A percentile compares a stretch with the other conserved stretches of the same genome.
These are phyloP conservation scores for Dothidotthia symphoricarpi DNA, from an alignment of 2,329 filamentous ascomycete genomes.

Conservation along the genomic window DNA sequence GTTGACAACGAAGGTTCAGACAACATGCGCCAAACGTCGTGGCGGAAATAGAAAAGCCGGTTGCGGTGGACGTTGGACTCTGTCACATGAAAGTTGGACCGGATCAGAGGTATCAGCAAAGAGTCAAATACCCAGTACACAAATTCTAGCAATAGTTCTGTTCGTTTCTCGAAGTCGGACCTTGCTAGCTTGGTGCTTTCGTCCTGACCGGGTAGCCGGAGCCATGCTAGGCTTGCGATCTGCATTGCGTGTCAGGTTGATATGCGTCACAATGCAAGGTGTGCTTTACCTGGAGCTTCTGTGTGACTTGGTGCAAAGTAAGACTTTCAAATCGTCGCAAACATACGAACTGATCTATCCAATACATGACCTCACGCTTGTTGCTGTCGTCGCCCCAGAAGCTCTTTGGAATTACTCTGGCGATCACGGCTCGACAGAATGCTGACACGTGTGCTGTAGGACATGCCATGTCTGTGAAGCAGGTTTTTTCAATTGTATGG, in stretches of 20 bases:
- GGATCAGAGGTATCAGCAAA: conserved; percentile 79
- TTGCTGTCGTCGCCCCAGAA: conserved; percentile 76
- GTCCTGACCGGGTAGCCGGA: conserved; percentile 55
- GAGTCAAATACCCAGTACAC: conserved; percentile 94
- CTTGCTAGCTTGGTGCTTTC: conserved; percentile 59
- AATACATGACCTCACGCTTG: conserved; percentile 58
- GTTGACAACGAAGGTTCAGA: conserved; percentile 68
- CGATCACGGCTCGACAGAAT: conserved; percentile 77
- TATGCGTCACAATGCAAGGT: conserved; percentile 4
- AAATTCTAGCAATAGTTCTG: conserved; percentile 78
- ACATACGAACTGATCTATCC: conserved; percentile 73
- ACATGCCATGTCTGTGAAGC: conserved; percentile 66
- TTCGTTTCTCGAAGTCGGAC: conserved; percentile 72
- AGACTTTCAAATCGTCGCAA: conserved; percentile 79
- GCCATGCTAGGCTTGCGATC: conserved; percentile 71
- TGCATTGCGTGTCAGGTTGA: conserved; percentile 41
- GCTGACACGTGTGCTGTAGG: conserved; percentile 70
- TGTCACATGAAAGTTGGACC: conserved; percentile 89
- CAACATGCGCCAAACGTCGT: conserved; percentile 82
- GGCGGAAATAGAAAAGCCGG: conserved; percentile 86
- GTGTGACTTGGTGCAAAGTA: conserved; percentile 72
- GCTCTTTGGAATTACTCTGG: conserved; percentile 67
- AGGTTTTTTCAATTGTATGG: conserved; percentile 21
- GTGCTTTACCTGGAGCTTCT: conserved; percentile 66
- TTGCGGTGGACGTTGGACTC: conserved; percentile 81